Percentiles rank a stretch among this genome's conserved stretches.
Conservation (phyloP, 805 yeast species). For the Lipomyces orientalis region DNA sequence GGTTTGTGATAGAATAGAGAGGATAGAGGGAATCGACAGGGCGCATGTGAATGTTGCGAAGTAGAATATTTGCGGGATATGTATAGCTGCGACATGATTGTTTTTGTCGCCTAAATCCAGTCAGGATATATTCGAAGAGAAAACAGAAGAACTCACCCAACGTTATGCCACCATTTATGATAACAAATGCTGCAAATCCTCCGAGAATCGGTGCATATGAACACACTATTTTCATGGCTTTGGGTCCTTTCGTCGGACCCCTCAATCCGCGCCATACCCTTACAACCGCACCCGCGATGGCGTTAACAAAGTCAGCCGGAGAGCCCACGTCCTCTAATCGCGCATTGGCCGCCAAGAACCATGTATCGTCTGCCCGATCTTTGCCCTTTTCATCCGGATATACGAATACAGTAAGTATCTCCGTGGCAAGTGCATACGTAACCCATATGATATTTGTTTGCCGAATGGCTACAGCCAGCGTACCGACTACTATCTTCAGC, state of each 20-base stretch:
- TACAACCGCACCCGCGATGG: slow-evolving; percentile 1
- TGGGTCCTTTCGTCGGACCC: slow-evolving; percentile 3
- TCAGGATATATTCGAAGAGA: background rate
- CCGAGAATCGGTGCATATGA: slow-evolving; percentile 22
- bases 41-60: slow-evolving; percentile 66
- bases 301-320: slow-evolving; percentile 7
- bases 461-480: slow-evolving; percentile 74
- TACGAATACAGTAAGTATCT: slow-evolving; percentile 7
- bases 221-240: background rate
- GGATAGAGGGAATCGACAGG: slow-evolving; percentile 80
- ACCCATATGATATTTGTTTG: slow-evolving; percentile 94
- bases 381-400: slow-evolving; percentile 22
- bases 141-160: slow-evolving; percentile 44
- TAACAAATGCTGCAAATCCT: slow-evolving; percentile 62
- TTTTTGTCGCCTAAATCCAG: slow-evolving; percentile 72
- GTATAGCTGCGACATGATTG: slow-evolving; percentile 75
- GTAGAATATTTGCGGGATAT: slow-evolving; percentile 81
- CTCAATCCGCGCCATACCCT: slow-evolving; percentile 8
- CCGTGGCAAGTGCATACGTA: slow-evolving; percentile 17
- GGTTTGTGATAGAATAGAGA: slow-evolving; percentile 45
- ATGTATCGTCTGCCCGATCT: slow-evolving; percentile 19
- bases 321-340: slow-evolving; percentile 6
- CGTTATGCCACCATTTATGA: slow-evolving; percentile 80
- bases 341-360: slow-evolving; percentile 11
- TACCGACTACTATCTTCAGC: slow-evolving; percentile 3